Base-by-base conservation (phyloP, 106 monocot genomes). In the Cymbidium sinense region DNA sequence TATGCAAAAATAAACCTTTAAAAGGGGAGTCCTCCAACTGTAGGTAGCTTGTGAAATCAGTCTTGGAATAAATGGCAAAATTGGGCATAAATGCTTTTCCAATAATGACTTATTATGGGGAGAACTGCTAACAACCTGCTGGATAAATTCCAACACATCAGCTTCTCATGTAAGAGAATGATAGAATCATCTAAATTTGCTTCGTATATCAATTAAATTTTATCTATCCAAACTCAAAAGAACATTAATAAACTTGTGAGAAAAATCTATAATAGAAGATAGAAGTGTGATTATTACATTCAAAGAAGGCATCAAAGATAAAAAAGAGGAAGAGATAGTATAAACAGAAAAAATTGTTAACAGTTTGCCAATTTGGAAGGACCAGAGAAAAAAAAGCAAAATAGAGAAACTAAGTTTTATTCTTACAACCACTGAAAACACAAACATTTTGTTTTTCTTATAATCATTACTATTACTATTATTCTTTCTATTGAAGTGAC, bases 11-110 rank as follows among this genome's bases (percentile, higher is more conserved):
- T 64, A 27, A 75, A 92, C 92, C 87, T 89, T 79, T 50, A 89
- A 77, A 77, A 93, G 87, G 21, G 84, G 78, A 71, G 50, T 51
- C 81, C 79, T 86, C 87, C 89, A 93, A 19, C 65, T 52, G 61
- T 55, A 43, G 15, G 54, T 25, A 64, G 83, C 58, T 75, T 85
- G 80, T 36, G 82, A 77, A 8, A 93, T 73, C 69, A 87, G 77
- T 43, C 76, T 35, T 35, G 93, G 93, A 65, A 89, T 73, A 76
- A 86, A 82, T 58, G 86, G 83, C 35, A 93, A 65, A 31, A 89
- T 2, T 50, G 78, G 62, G 43, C 64, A 65, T 31, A 89, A 69
- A 62, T 89, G 62, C 70, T 86, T 93, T 81, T 93, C 85, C 77
- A 76, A 30, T 30, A 64, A 55, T 70, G 78, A 35, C 75, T 73